Percentiles rank a stretch among this genome's conserved stretches.
These are phyloP conservation scores for Wolfiporia cocos DNA, from an alignment of 1,284 basidiomycete genomes.

Conservation along the genomic window DNA sequence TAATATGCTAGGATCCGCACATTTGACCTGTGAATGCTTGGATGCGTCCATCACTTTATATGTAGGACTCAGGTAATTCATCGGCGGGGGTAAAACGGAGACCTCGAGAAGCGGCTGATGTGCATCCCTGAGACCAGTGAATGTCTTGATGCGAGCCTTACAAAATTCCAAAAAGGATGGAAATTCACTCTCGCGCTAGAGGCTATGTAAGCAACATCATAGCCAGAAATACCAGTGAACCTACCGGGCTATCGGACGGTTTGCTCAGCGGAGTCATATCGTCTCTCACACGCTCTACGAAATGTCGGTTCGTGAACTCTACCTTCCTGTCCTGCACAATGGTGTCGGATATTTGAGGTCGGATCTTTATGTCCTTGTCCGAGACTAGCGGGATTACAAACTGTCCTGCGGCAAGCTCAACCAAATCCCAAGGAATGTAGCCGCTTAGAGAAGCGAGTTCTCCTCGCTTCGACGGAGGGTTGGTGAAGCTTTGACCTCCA, in stretches of 20 bases:
- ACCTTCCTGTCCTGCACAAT: conserved; percentile 68
- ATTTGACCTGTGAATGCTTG: conserved; percentile 48
- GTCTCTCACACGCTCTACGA: conserved; percentile 44
- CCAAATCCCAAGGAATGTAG: conserved; percentile 59
- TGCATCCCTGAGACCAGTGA: conserved; percentile 53
- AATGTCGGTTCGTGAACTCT: conserved; percentile 72
- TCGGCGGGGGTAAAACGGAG: conserved; percentile 36
- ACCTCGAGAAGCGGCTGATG: conserved; percentile 73
- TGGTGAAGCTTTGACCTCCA: too few species aligned
- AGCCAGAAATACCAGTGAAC: conserved; percentile 25
- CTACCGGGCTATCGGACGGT: conserved; percentile 55
- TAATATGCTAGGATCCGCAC: conserved; percentile 26
- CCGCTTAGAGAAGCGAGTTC: conserved; percentile 37
- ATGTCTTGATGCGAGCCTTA: conserved; percentile 50
- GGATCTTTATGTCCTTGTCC: conserved; percentile 34
- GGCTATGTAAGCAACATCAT: conserved; percentile 4
- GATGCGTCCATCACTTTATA: conserved; percentile 32
- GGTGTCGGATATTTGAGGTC: conserved; percentile 46
- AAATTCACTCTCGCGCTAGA: conserved; percentile 52
- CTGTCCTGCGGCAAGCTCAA: conserved; percentile 42
- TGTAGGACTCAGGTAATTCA: conserved; percentile 49
- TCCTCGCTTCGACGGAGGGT: too few species aligned
- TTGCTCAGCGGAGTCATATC: conserved; percentile 72
- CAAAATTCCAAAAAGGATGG: conserved; percentile 60
- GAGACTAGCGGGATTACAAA: conserved; percentile 46